Evolutionary conservation across 805 yeast genomes (phyloP).

Genomic region (Suhomyces xylopsoci): DNA sequence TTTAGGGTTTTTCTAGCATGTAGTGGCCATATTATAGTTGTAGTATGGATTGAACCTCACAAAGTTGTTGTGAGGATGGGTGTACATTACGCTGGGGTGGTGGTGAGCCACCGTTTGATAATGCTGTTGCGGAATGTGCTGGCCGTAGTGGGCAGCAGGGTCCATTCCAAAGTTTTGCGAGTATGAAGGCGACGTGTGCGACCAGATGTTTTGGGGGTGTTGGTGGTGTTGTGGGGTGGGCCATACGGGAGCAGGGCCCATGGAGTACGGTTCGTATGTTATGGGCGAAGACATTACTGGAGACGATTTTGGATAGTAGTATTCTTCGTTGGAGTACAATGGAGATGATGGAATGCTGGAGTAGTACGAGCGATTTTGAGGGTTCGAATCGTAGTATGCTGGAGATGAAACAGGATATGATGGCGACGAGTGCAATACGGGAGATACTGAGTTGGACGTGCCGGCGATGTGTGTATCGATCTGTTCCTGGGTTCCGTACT

Average conservation of each 20-base stretch:
- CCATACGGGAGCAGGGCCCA: not conserved
- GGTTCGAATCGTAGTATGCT: conserved; percentile 1
- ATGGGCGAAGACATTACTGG: conserved; percentile 27
- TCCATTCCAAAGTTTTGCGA: conserved; percentile 12
- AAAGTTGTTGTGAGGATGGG: conserved; percentile 14
- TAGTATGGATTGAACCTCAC: conserved; percentile 41
- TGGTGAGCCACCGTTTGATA: not conserved
- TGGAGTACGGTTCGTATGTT: conserved; percentile 9
- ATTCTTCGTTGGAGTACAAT: conserved; percentile 8
- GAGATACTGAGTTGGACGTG: conserved; percentile 1
- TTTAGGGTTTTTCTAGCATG: conserved; percentile 8
- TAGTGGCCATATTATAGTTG: conserved; percentile 30
- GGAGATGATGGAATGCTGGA: conserved; percentile 21
- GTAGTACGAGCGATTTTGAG: not conserved
- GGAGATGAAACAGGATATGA: conserved; percentile 9
- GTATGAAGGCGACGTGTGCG: conserved; percentile 22
- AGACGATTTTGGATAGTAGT: conserved; percentile 20
- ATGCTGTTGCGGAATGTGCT: not conserved
- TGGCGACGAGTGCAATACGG: conserved; percentile 5
- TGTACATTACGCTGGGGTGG: conserved; percentile 3
- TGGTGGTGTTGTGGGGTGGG: conserved; percentile 3
- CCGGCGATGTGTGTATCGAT: not conserved
- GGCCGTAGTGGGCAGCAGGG: conserved; percentile 16
- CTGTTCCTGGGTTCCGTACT: conserved; percentile 14
- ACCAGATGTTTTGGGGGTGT: conserved; percentile 19